Conservation (phyloP, 176 grass and related monocot species). For the Cymbopogon citratus region DNA sequence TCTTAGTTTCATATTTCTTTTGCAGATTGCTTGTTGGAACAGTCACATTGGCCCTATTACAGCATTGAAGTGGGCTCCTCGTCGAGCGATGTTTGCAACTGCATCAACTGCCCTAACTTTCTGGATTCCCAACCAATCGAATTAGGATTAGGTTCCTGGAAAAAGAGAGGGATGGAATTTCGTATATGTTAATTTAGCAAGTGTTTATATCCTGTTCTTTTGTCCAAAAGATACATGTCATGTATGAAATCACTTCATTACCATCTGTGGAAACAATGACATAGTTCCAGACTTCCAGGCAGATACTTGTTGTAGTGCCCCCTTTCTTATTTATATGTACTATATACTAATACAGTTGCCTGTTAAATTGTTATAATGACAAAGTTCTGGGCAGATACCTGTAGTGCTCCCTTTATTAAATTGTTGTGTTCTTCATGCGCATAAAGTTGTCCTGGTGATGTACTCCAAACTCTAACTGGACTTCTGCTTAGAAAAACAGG, state of each 20-base stretch:
- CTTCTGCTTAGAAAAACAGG: neutral
- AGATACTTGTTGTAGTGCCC: neutral
- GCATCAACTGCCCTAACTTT: conserved; percentile 83
- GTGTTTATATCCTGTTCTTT: conserved; percentile 1
- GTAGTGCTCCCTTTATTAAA: neutral
- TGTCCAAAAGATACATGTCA: neutral
- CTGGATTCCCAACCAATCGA: conserved; percentile 67
- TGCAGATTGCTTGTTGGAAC: conserved; percentile 81
- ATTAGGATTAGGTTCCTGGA: conserved; percentile 17
- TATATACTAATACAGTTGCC: neutral
- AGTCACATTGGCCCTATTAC: conserved; percentile 87
- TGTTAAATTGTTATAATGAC: neutral
- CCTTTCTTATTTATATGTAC: conserved; percentile 1
- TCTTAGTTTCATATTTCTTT: conserved; percentile 25
- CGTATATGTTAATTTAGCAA: conserved; percentile 17
- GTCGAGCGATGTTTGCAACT: conserved; percentile 83
- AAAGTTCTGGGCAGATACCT: neutral
- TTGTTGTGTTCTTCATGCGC: neutral
- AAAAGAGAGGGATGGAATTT: conserved; percentile 11
- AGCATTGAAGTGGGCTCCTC: conserved; percentile 80
- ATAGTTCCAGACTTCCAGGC: neutral
- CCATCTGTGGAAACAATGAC: neutral
- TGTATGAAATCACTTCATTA: conserved; percentile 22
- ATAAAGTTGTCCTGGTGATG: neutral
- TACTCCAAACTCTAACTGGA: neutral